These are phyloP conservation scores for Tillandsia fasciculata DNA, from an alignment of 176 grass and related monocot species.

Conservation along the genomic window DNA sequence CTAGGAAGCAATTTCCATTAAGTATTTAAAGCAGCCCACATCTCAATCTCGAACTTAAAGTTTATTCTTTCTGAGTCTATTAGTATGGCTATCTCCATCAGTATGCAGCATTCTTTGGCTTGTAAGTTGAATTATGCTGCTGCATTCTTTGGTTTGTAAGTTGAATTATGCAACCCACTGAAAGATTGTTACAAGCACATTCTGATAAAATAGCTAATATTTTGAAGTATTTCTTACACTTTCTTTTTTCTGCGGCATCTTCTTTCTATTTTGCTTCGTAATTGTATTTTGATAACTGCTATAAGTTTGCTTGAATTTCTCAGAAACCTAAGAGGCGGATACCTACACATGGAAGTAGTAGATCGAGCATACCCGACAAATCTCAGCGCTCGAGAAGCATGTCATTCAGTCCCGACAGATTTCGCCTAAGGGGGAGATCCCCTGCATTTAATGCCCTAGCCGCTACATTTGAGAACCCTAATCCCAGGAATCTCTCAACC, in stretches of 20 bases:
- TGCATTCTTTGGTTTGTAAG: neutral
- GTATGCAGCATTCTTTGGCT: too few relatives aligned
- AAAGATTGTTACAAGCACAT: neutral
- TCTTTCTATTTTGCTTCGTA: neutral
- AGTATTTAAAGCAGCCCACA: too few relatives aligned
- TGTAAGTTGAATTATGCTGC: too few relatives aligned
- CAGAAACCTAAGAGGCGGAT: slow-evolving; percentile 12
- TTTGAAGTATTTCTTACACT: too few relatives aligned
- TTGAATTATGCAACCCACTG: neutral
- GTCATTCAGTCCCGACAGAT: slow-evolving; percentile 12
- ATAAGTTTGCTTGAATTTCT: neutral
- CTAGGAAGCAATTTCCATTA: too few relatives aligned
- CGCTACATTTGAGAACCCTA: slow-evolving; percentile 10
- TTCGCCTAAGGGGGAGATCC: slow-evolving; percentile 15
- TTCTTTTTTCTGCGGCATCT: neutral
- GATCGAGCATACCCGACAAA: slow-evolving; percentile 7
- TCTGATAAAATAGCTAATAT: too few relatives aligned
- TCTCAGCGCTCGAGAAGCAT: slow-evolving; percentile 17
- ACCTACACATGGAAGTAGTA: neutral
- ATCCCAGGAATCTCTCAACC: slow-evolving; percentile 16
- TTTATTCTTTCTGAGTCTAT: too few relatives aligned
- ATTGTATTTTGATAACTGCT: neutral
- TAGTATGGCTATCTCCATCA: too few relatives aligned
- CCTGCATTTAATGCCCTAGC: slow-evolving; percentile 16
- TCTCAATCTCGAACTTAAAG: too few relatives aligned